These are phyloP conservation scores for Cytidiella melzeri DNA, from an alignment of 768 basidiomycete species.

Conservation along the genomic window DNA sequence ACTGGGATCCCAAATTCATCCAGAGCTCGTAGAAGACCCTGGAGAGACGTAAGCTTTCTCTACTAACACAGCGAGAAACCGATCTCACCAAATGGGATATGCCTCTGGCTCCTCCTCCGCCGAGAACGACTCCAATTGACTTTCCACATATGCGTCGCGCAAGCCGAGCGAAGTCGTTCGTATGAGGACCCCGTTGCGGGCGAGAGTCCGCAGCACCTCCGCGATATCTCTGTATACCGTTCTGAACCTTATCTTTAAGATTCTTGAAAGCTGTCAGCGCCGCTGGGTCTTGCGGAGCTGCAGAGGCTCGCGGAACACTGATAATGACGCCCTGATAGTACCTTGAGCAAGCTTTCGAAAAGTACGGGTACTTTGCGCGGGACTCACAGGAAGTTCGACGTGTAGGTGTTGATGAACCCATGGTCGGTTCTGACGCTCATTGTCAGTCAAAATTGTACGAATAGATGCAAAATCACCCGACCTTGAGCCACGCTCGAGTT, in stretches of 20 bases:
- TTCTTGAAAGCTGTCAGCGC: slow-evolving; percentile 87
- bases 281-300: slow-evolving; percentile 71
- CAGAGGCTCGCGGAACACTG: slow-evolving; percentile 51
- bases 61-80: slow-evolving; percentile 27
- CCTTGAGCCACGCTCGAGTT: slow-evolving; percentile 95
- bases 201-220: slow-evolving; percentile 53
- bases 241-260: slow-evolving; percentile 89
- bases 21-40: slow-evolving; percentile 91
- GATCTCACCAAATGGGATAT: slow-evolving; percentile 56
- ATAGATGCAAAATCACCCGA: slow-evolving; percentile 26
- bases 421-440: slow-evolving; percentile 74
- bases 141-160: slow-evolving; percentile 89
- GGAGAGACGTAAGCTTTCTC: too few relatives aligned
- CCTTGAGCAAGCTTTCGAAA: not conserved
- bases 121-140: slow-evolving; percentile 89
- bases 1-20: slow-evolving; percentile 92
- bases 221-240: slow-evolving; percentile 82
- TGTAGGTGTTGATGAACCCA: slow-evolving; percentile 98
- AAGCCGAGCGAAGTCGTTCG: slow-evolving; percentile 87
- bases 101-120: slow-evolving; percentile 97
- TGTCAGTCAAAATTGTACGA: not conserved
- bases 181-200: slow-evolving; percentile 73
- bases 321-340: slow-evolving; percentile 54
- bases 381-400: slow-evolving; percentile 75
- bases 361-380: too few relatives aligned